Percentiles rank a stretch among this genome's conserved stretches.
Conservation (phyloP, 305 asterid genomes). For the Fraxinus xanthoxyloides region DNA sequence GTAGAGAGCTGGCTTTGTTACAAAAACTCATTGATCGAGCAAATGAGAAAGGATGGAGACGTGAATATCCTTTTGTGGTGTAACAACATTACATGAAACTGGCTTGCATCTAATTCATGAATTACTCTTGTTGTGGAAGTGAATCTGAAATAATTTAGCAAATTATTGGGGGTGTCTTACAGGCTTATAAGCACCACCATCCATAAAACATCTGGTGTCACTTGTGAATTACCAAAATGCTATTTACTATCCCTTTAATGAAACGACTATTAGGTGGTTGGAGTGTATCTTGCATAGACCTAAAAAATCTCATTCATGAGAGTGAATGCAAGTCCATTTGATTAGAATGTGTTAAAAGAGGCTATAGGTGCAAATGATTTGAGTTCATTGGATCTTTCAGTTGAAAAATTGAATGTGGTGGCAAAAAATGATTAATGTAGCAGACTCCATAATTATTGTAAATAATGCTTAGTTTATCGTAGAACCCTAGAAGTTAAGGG, state of each 20-base stretch:
- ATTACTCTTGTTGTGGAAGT: not conserved
- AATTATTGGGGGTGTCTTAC: not conserved
- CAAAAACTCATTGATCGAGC: constrained; percentile 47
- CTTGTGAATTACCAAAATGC: not conserved
- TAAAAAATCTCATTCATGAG: not conserved
- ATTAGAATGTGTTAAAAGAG: not conserved
- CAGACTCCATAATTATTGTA: not conserved
- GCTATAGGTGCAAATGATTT: not conserved
- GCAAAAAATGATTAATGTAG: not conserved
- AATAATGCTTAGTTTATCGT: not conserved
- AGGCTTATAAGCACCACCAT: not conserved
- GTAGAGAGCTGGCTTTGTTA: constrained; percentile 53
- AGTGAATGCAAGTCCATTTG: not conserved
- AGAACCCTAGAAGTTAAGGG: not conserved
- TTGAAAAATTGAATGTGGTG: not conserved
- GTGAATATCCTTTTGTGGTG: constrained; percentile 66
- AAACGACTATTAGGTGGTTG: not conserved
- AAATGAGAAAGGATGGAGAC: constrained; percentile 86
- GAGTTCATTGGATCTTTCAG: not conserved
- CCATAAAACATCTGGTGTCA: not conserved
- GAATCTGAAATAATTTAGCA: not conserved
- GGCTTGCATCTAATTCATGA: constrained; percentile 6
- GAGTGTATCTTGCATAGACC: not conserved
- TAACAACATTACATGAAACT: constrained; percentile 20
- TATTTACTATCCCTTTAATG: not conserved